Percentiles rank a stretch among this genome's conserved stretches.
These are phyloP conservation scores for Leishmania arabica DNA, from an alignment of 208 protist species.

Conservation along the genomic window DNA sequence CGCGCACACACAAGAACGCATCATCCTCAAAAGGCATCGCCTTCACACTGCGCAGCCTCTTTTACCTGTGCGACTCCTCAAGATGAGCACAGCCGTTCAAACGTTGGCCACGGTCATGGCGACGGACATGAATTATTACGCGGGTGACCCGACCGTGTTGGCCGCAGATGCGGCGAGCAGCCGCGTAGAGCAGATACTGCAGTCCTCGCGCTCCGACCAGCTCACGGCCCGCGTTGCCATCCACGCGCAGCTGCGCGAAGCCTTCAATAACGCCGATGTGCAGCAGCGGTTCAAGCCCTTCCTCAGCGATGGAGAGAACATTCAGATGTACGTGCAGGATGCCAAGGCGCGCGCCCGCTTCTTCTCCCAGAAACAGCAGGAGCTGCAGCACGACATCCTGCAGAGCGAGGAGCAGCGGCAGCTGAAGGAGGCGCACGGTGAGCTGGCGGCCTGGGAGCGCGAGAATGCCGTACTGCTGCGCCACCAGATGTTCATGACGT, in stretches of 20 bases:
- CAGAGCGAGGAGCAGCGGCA: conserved; percentile 58
- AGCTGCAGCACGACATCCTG: conserved; percentile 66
- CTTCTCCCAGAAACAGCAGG: conserved; percentile 75
- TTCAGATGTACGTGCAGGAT: conserved; percentile 48
- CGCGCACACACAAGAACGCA: not conserved
- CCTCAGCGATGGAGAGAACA: conserved; percentile 51
- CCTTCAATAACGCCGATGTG: conserved; percentile 56
- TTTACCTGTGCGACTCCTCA: not conserved
- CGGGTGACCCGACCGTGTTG: conserved; percentile 66
- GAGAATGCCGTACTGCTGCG: conserved; percentile 82
- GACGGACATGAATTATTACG: conserved; percentile 81
- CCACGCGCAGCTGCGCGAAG: conserved; percentile 78
- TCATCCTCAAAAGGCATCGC: not conserved
- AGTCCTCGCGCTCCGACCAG: conserved; percentile 58
- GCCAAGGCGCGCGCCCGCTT: conserved; percentile 74
- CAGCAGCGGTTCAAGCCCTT: conserved; percentile 64
- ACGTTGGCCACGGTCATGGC: conserved; percentile 63
- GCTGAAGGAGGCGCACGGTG: conserved; percentile 76
- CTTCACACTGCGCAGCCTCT: not conserved
- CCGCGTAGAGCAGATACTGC: conserved; percentile 49
- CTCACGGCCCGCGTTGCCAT: conserved; percentile 75
- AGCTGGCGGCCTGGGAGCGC: conserved; percentile 76
- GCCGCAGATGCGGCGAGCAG: conserved; percentile 44
- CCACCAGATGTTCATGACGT: conserved; percentile 88
- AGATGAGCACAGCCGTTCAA: conserved; percentile 60